Conservation (phyloP, 2,329 filamentous ascomycete genomes). For the Tolypocladium pustulatum region DNA sequence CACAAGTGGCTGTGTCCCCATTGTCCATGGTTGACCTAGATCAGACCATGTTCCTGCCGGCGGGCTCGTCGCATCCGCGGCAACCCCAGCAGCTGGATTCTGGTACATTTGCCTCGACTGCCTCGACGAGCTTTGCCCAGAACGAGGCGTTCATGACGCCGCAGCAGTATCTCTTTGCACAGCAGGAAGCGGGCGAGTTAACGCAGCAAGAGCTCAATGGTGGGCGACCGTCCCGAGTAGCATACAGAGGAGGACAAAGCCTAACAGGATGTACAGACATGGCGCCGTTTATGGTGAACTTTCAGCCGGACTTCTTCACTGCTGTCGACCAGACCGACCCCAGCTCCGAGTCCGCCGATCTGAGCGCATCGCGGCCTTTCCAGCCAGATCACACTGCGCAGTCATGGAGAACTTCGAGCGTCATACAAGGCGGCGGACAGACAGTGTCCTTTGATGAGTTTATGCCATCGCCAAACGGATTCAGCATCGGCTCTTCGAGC, state of each 20-base stretch:
- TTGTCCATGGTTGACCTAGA: constrained; percentile 28
- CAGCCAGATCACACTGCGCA: constrained; percentile 22
- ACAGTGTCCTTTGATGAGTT: constrained; percentile 28
- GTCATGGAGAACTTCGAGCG: constrained; percentile 31
- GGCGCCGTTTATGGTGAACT: constrained; percentile 18
- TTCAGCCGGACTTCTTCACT: constrained; percentile 19
- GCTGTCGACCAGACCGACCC: constrained; percentile 11
- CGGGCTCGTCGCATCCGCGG: constrained; percentile 19
- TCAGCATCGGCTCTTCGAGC: constrained; percentile 6
- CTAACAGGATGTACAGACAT: constrained; percentile 13
- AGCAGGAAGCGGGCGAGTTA: constrained; percentile 15
- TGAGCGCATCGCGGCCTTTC: constrained; percentile 27
- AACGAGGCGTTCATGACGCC: constrained; percentile 23
- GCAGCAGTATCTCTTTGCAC: constrained; percentile 27
- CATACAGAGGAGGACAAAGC: neutral
- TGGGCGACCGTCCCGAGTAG: constrained; percentile 9
- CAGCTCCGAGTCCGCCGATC: constrained; percentile 11
- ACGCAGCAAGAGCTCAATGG: constrained; percentile 17
- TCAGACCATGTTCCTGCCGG: constrained; percentile 21
- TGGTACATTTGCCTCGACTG: constrained; percentile 12
- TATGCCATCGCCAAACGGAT: constrained; percentile 20
- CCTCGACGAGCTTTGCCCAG: constrained; percentile 20
- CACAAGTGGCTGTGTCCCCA: constrained; percentile 28
- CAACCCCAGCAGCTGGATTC: constrained; percentile 17
- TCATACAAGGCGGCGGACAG: constrained; percentile 17